These are phyloP conservation scores for Rhypophila decipiens DNA, from an alignment of 495 filamentous ascomycete species.

Conservation along the genomic window DNA sequence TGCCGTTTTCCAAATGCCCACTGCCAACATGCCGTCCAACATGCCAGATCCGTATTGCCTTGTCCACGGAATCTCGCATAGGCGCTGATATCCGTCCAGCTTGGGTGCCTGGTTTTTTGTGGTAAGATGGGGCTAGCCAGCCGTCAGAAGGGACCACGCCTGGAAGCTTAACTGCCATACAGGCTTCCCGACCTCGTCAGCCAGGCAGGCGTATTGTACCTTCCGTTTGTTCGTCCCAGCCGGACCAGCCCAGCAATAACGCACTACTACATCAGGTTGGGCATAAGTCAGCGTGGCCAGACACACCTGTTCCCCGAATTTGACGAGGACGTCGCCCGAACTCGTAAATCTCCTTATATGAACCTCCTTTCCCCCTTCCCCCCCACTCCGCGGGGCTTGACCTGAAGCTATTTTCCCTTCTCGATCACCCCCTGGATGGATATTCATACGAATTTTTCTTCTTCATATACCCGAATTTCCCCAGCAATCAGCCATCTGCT, in stretches of 20 bases:
- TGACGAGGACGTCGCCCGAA: background rate
- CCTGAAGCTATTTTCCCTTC: background rate
- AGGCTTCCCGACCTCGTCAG: too few species aligned
- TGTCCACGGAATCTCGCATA: too few species aligned
- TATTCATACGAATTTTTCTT: background rate
- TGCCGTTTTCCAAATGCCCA: background rate
- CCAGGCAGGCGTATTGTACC: too few species aligned
- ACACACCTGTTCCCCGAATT: background rate
- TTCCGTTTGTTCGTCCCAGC: too few species aligned
- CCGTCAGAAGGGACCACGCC: too few species aligned
- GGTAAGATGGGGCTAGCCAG: too few species aligned
- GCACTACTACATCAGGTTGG: too few species aligned
- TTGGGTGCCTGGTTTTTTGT: too few species aligned
- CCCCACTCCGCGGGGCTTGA: background rate
- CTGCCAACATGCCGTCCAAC: background rate
- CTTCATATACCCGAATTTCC: background rate
- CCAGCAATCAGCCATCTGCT: background rate
- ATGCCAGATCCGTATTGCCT: constrained; percentile 5
- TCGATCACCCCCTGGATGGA: background rate
- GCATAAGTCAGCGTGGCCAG: too few species aligned
- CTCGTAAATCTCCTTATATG: background rate
- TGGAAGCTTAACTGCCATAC: too few species aligned
- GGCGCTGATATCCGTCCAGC: too few species aligned
- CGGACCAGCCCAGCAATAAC: too few species aligned
- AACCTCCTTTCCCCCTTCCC: background rate